Conservation (phyloP, 2,329 filamentous ascomycete species). For the Cladosporium sp. region DNA sequence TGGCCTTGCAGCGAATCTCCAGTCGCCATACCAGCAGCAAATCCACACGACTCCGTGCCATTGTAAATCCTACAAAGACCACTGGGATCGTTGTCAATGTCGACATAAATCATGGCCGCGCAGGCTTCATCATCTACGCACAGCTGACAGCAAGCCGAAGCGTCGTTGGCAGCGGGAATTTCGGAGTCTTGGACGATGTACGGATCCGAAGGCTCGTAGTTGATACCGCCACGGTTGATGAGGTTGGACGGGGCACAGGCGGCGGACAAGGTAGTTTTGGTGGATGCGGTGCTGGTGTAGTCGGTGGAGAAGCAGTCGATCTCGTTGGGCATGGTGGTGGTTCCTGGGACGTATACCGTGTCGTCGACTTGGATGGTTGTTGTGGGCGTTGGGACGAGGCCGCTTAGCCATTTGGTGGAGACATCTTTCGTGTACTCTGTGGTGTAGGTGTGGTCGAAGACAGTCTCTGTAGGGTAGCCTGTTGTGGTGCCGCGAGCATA, state of each 20-base stretch:
- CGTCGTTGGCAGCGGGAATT: background rate
- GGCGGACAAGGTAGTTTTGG: slow-evolving; percentile 3
- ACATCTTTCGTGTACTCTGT: background rate
- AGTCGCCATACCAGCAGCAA: background rate
- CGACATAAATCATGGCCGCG: slow-evolving; percentile 9
- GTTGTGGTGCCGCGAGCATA: slow-evolving; percentile 3
- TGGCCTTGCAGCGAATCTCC: background rate
- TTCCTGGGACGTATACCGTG: background rate
- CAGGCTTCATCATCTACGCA: slow-evolving; percentile 1
- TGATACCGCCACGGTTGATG: background rate
- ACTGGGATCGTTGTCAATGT: slow-evolving; percentile 2
- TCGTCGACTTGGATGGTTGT: background rate
- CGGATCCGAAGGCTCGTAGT: background rate
- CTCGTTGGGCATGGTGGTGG: background rate
- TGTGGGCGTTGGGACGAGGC: slow-evolving; percentile 1
- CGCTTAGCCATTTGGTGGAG: slow-evolving; percentile 7
- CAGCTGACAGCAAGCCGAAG: slow-evolving; percentile 5
- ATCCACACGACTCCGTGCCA: background rate
- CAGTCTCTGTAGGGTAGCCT: background rate
- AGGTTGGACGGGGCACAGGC: slow-evolving; percentile 5
- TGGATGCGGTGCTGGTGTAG: slow-evolving; percentile 5
- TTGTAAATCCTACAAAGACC: slow-evolving; percentile 7
- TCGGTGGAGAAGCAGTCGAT: background rate
- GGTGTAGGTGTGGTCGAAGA: background rate
- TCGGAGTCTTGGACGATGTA: slow-evolving; percentile 2